phyloP scores from a whole-genome alignment of 768 basidiomycete species.

The Gloeostereum incarnatum region DNA sequence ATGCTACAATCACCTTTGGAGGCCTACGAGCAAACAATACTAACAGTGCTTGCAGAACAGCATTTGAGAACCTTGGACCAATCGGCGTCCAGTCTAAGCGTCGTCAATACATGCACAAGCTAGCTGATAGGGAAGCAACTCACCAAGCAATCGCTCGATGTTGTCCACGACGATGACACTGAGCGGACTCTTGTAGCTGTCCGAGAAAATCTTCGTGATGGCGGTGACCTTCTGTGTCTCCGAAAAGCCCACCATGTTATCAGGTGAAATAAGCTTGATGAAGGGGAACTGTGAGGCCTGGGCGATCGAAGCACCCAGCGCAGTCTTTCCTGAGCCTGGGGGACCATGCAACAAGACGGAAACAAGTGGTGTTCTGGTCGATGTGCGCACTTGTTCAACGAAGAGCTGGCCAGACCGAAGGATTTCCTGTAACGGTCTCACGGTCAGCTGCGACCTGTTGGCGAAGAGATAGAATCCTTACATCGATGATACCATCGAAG shows the following conservation, averaged over 20 bases:
- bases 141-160: conserved; percentile 87
- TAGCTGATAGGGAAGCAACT: conserved; percentile 13
- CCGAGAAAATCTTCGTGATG: conserved; percentile 87
- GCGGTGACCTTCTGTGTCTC: conserved; percentile 87
- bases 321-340: conserved; percentile 90
- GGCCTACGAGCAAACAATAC: conserved; percentile 85
- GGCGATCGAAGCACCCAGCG: conserved; percentile 89
- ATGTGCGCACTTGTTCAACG: conserved; percentile 89
- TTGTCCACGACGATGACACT: conserved; percentile 96
- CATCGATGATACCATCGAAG: conserved; percentile 67
- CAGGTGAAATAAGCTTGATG: conserved; percentile 94
- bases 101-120: conserved; percentile 1
- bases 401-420: conserved; percentile 80
- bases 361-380: conserved; percentile 86
- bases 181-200: conserved; percentile 95
- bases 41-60: conserved; percentile 82
- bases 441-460: conserved; percentile 1
- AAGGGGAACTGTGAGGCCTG: conserved; percentile 93
- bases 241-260: conserved; percentile 94
- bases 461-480: conserved; percentile 25
- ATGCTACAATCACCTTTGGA: conserved; percentile 58
- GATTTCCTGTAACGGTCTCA: conserved; percentile 55
- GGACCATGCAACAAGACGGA: conserved; percentile 85
- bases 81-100: conserved; percentile 90
- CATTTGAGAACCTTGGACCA: conserved; percentile 94